phyloP scores from a whole-genome alignment of 306 rosid species.

The Vicia sativa region DNA sequence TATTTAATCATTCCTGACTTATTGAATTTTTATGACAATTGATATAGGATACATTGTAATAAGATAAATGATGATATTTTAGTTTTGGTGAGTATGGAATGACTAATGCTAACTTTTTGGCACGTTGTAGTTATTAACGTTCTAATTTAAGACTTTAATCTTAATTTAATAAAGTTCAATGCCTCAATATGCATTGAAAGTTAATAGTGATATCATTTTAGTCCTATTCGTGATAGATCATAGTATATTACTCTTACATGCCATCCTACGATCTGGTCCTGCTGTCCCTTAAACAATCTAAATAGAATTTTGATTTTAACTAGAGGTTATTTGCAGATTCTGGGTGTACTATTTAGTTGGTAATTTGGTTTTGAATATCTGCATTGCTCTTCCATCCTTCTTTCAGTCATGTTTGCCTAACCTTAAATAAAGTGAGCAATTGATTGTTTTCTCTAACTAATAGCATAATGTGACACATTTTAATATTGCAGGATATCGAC shows the following conservation, averaged over 20 bases:
- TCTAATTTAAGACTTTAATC: slow-evolving; percentile 18
- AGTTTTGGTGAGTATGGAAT: neutral
- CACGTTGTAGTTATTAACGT: neutral
- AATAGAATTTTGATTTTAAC: slow-evolving; percentile 13
- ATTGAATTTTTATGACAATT: neutral
- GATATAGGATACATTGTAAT: neutral
- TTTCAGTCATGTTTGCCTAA: slow-evolving; percentile 19
- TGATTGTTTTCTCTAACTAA: slow-evolving; percentile 24
- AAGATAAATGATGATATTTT: neutral
- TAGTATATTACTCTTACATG: slow-evolving; percentile 12
- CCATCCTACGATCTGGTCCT: slow-evolving; percentile 30
- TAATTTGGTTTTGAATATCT: slow-evolving; percentile 21
- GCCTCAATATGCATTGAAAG: neutral
- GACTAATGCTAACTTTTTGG: slow-evolving; percentile 28
- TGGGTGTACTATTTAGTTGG: slow-evolving; percentile 17
- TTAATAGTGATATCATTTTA: neutral
- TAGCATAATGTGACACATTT: slow-evolving; percentile 38
- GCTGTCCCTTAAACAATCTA: neutral
- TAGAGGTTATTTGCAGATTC: slow-evolving; percentile 30
- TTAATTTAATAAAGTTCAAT: slow-evolving; percentile 15
- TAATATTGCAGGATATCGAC: slow-evolving; percentile 75
- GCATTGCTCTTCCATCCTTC: slow-evolving; percentile 28
- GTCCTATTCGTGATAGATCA: slow-evolving; percentile 9
- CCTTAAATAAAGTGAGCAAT: slow-evolving; percentile 10
- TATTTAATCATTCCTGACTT: no score